phyloP scores from a whole-genome alignment of 2,329 filamentous ascomycete genomes.

The Cordyceps pruinosa region DNA sequence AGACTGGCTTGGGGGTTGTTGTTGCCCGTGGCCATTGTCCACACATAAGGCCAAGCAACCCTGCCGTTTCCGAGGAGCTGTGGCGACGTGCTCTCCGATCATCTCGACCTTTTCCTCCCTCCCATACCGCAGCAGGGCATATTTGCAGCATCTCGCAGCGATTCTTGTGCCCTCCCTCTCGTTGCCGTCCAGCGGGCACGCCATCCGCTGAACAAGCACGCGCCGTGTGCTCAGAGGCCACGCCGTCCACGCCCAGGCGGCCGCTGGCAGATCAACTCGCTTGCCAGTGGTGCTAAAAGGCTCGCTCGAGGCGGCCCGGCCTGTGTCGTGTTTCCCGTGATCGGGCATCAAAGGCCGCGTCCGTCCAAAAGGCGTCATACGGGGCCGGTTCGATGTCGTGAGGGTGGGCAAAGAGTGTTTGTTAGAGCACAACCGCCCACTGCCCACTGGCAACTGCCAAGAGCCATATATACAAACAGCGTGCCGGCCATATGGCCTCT shows the following conservation, averaged over 20 bases:
- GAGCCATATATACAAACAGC: conserved; percentile 2
- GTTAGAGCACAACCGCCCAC: conserved; percentile 1
- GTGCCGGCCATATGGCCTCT: conserved; percentile 4
- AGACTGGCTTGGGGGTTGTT: conserved; percentile 3
- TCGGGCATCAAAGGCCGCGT: not conserved
- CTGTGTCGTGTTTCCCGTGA: not conserved
- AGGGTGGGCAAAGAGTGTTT: conserved; percentile 1
- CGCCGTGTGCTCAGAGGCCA: not conserved
- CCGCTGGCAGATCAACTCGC: not conserved
- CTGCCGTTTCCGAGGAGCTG: not conserved
- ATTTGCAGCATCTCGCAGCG: not conserved
- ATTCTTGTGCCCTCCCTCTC: not conserved
- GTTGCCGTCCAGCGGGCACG: not conserved
- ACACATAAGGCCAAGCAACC: conserved; percentile 9
- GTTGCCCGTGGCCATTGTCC: not conserved
- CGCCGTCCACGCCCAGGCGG: not conserved
- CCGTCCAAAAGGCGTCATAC: not conserved
- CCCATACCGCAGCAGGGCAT: no score
- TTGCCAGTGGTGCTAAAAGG: not conserved
- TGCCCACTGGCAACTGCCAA: not conserved
- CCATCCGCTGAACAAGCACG: not conserved
- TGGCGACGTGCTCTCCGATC: not conserved
- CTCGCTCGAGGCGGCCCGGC: not conserved
- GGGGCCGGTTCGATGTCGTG: not conserved
- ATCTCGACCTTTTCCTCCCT: not conserved